Base-by-base conservation (phyloP, 148 eudicot genomes). In the Chenopodium album region DNA sequence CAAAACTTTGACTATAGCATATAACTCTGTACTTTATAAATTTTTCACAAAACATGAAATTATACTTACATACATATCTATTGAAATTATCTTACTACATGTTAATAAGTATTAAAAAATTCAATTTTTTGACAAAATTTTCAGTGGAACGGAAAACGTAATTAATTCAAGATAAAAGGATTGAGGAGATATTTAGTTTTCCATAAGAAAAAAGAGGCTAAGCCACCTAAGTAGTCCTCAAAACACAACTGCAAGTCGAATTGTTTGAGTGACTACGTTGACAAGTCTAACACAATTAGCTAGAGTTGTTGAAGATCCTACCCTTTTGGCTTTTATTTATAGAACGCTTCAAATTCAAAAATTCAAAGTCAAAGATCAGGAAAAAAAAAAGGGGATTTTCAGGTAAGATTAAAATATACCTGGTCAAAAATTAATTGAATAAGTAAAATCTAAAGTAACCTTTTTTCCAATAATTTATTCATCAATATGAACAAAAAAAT, bases 231-330 rank as follows among this genome's bases (percentile, higher is more conserved):
- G 26, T 17, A 70, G 73, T 70, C 28, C 79, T 2, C 31, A 77
- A 37, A 77, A 13, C 37, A 65, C 70, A 41, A 37, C 28, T 76
- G 52, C 79, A 78, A 14, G 80, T 79, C 54, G 67, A 79, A 77
- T 64, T 71, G 44, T 41, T 6, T 6, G 44, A 41, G 44, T 41
- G 54, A 65, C 34, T 64, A 78, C 14, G 80, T 78, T 78, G 80
- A 78, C 72, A 59, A 79, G 75, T 70, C 50, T 54, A 23, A 9
- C 62, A 71, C 73, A 48, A 31, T 32, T 79, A 20, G 75, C 52
- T 68, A 79, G 70, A 72, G 82, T 79, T 71, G 82, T 72, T 80
- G 77, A 73, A 60, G 77, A 80, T 80, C 82, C 77, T 80, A 80
- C n/a, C 29, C 71, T 41, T 37, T 73, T 80, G 82, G 77, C 82